Base-by-base conservation (phyloP, 2,329 filamentous ascomycete species). In the Talaromyces sp. region DNA sequence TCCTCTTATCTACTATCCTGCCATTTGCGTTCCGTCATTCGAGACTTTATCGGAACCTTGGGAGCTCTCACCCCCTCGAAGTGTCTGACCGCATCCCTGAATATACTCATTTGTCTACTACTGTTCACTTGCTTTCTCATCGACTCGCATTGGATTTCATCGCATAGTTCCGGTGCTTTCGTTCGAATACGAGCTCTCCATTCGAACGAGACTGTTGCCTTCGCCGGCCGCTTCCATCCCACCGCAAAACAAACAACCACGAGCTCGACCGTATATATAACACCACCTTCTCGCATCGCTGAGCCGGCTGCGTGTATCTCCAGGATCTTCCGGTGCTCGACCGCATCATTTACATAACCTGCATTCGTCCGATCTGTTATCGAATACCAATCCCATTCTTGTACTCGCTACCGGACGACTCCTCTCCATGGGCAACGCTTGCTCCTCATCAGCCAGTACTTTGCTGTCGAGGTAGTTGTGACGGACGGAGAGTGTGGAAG, bases 381-480 rank as follows among this genome's bases (percentile, higher is more conserved):
- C 52, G n/a, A 37, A 37, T 37, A 22, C 33, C 50, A 5, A 50
- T n/a, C 11, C 37, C 45, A 27, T 45, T 19, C 31, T 57, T 50
- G 41, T 50, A 63, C 52, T 43, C 7, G 57, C 52, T 31, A 41
- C 45, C 56, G 35, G 37, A 59, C 35, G 56, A 59, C 22, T 41
- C 27, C 56, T 45, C 52, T 57, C 74, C 71, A 78, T 78, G 76
- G 73, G 75, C 73, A 66, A 73, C 71, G 60, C 66, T 70, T 68
- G 65, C 63, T 65, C 66, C 52, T 67, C 69, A 64, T 69, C 69
- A 67, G 63, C 64, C 69, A 70, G 67, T 65, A 67, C 68, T 65
- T 66, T 62, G 70, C 69, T 74, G 70, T 69, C 72, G 71, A 75
- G 76, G 75, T 78, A 77, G 76, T 71, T 70, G 74, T 72, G 73